These are phyloP conservation scores for Arbutus unedo DNA, from an alignment of 148 eudicot genomes.

Conservation along the genomic window DNA sequence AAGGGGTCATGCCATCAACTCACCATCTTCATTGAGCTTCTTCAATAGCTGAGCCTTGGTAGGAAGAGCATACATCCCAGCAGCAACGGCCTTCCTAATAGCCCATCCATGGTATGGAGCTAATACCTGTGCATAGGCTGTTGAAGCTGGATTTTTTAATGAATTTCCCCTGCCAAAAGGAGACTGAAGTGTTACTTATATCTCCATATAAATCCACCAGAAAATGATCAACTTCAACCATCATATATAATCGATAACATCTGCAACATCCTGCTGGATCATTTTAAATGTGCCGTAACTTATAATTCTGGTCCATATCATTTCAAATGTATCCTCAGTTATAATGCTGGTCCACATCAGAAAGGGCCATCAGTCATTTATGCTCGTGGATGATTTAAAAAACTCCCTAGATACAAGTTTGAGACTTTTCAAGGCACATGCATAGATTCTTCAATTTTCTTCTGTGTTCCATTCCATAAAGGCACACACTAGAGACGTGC, in stretches of 20 bases:
- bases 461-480: background rate
- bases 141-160: slow-evolving; percentile 78
- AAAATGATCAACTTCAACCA: slow-evolving; percentile 1
- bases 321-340: background rate
- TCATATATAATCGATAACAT: background rate
- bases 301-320: background rate
- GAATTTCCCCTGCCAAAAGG: slow-evolving; percentile 55
- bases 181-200: slow-evolving; percentile 9
- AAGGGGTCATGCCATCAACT: slow-evolving; percentile 22
- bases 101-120: slow-evolving; percentile 99
- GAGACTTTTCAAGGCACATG: background rate
- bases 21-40: slow-evolving; percentile 92
- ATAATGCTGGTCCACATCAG: background rate
- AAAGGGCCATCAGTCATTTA: background rate
- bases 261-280: background rate
- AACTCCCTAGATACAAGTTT: background rate
- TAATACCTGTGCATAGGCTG: slow-evolving; percentile 80
- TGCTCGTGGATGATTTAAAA: background rate
- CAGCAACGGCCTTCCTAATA: slow-evolving; percentile 88
- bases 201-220: background rate
- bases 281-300: background rate
- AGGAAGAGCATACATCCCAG: slow-evolving; percentile 99
- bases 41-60: slow-evolving; percentile 66
- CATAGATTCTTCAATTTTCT: background rate
- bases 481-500: background rate